A percentile compares a stretch with the other conserved stretches of the same genome.
These are phyloP conservation scores for Peronospora destructor DNA, from an alignment of 352 stramenopile species.

Conservation along the genomic window DNA sequence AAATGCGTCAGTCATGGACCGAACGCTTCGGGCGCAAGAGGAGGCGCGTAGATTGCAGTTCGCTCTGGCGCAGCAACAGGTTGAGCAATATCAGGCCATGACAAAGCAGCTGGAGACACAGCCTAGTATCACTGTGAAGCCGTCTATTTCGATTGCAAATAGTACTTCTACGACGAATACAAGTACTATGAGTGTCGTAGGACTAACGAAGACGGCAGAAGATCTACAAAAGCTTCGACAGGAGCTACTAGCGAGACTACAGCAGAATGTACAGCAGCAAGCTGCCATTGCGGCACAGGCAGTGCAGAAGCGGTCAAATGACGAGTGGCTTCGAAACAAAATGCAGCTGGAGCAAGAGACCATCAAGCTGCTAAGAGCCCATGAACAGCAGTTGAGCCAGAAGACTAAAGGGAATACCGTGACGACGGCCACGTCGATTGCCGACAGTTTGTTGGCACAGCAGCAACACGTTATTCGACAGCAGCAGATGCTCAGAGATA, in stretches of 20 bases:
- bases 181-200: background rate
- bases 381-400: conserved; percentile 33
- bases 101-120: conserved; percentile 20
- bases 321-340: conserved; percentile 39
- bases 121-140: conserved; percentile 15
- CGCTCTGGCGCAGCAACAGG: conserved; percentile 38
- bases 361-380: conserved; percentile 27
- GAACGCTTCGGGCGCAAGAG: conserved; percentile 13
- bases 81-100: conserved; percentile 28
- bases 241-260: conserved; percentile 44
- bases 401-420: conserved; percentile 10
- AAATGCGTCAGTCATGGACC: conserved; percentile 17
- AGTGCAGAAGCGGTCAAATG: conserved; percentile 26
- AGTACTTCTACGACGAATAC: background rate
- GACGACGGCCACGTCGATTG: conserved; percentile 19
- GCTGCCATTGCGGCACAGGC: conserved; percentile 31
- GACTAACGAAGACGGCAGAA: conserved; percentile 27
- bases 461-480: conserved; percentile 46
- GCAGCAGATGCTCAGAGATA: conserved; percentile 36
- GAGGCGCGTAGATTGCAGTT: conserved; percentile 29
- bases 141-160: conserved; percentile 1
- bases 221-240: conserved; percentile 42
- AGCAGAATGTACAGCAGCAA: conserved; percentile 40
- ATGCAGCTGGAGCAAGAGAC: conserved; percentile 44
- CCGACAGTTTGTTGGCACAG: conserved; percentile 33